Base-by-base conservation (phyloP, 176 grass and related monocot genomes). In the Puya raimondii region DNA sequence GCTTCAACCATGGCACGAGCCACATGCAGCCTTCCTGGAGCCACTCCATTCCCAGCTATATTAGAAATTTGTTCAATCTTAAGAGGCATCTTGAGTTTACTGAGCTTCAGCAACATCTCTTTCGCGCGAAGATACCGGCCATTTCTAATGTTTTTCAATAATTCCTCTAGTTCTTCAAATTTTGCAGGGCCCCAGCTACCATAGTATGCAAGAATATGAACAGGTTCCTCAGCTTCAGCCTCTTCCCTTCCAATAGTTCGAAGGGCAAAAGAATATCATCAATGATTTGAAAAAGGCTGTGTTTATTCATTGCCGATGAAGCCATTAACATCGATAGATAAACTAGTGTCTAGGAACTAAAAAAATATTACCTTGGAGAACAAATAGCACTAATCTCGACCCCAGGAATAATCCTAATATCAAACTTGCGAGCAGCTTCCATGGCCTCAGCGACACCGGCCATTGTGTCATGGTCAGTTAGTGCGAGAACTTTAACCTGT, bases 381-480 rank as follows among this genome's bases (percentile, higher is more conserved):
- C 80, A 71, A 51, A 86, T 42, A 20, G 86, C 72, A 42, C 91
- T 95, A 33, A 95, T 95, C 70, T 95, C 87, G 15, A 90, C 84
- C 22, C 76, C 91, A 54, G 91, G 87, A 51, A 90, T 95, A 61
- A 95, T 87, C 79, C 85, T 84, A 14, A 95, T 80, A 47, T 67
- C 74, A 53, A 75, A 66, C 47, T 78, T 79, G 16, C 72, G 70
- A 66, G 78, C 84, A 1, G 84, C 51, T 80, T 85, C 84, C 49
- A 78, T 61, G 18, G 91, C 91, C 66, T 95, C 91, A 0, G 53
- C 50, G 20, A 90, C 70, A 56, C 87, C 91, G 13, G 81, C 78
- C 87, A 95, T 87, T 16, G 87, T 95, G 69, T 96, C 91, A 21
- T 96, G 87, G 51, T 96, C 91, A 50, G 91, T 96, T 21, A 96